Base-by-base conservation (phyloP, 2,329 filamentous ascomycete species). In the Exutisphaerella laricina region DNA sequence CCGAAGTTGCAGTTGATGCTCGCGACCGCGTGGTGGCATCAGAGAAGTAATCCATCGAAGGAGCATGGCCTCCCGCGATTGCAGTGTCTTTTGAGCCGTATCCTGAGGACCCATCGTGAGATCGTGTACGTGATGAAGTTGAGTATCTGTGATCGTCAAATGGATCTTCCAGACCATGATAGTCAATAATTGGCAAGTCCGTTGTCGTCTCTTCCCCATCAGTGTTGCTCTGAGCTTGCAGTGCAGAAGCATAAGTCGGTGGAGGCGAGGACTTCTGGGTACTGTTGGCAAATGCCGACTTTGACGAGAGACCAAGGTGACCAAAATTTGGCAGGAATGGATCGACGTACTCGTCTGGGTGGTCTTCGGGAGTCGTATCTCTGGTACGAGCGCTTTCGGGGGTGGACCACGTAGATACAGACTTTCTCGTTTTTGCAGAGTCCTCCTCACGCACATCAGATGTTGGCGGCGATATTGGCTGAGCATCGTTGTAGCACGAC, bases 281-380 rank as follows among this genome's bases (percentile, higher is more conserved):
- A 45, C 66, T 69, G 53, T 70, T 70, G 46, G 66, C 62, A 32
- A 69, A 66, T 13, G 66, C 12, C 23, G 23, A 61, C 51, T 58
- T 68, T 10, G 57, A 58, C 13, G 62, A 66, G 20, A 65, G 30
- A 26, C 25, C 12, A 43, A 39, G 26, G 49, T 48, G 5, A 47
- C 23, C 23, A 7, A 12, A 6, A 6, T 26, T 56, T 28, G 57
- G 58, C 5, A 53, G 56, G 17, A 44, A 43, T 1, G 58, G 54
- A 43, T 61, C 59, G 13, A 51, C 58, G 23, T 43, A 56, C 20
- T 55, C 54, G 36, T 53, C 45, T n/a, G 41, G 43, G 25, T 38
- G 35, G 18, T 40, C 26, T 18, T 58, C 51, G 3, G 51, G 43
- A 2, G 46, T 50, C 4, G 52, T 55, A 17, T 40, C 20, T 36